Conservation (phyloP, 176 grass and related monocot genomes). For the Chrysopogon serrulatus region DNA sequence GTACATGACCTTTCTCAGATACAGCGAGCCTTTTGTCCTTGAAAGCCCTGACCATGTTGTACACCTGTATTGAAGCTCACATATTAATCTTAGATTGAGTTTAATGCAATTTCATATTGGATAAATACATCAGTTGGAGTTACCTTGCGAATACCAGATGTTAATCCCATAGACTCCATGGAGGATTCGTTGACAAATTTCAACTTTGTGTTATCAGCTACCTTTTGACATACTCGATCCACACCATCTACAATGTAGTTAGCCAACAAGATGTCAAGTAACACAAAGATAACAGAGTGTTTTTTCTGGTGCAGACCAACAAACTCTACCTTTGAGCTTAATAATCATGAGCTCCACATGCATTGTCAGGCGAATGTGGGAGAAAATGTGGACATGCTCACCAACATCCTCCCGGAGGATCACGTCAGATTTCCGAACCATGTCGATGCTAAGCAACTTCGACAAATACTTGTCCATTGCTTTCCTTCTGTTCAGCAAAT, state of each 20-base stretch:
- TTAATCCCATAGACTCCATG: constrained; percentile 70
- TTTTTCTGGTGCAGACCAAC: background rate
- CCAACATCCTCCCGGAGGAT: constrained; percentile 73
- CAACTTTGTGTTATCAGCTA: constrained; percentile 22
- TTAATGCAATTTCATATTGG: background rate
- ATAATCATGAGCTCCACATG: constrained; percentile 84
- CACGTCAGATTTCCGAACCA: constrained; percentile 16
- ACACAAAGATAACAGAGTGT: background rate
- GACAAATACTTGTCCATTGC: constrained; percentile 77
- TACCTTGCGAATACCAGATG: constrained; percentile 91
- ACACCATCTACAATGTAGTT: constrained; percentile 44
- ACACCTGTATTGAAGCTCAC: constrained; percentile 50
- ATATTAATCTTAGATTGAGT: background rate
- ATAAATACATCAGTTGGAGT: background rate
- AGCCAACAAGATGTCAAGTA: background rate
- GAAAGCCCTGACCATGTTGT: constrained; percentile 77
- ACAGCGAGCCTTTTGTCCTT: constrained; percentile 42
- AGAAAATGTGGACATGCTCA: constrained; percentile 80
- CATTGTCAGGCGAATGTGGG: constrained; percentile 85
- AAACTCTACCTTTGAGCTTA: constrained; percentile 53
- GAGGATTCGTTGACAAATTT: constrained; percentile 48
- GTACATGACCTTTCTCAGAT: background rate
- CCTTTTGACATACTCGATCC: constrained; percentile 29
- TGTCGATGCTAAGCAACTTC: constrained; percentile 36
- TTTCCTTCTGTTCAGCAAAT: constrained; percentile 49